These are phyloP conservation scores for Metschnikowia vanudenii DNA, from an alignment of 805 yeast genomes.

Conservation along the genomic window DNA sequence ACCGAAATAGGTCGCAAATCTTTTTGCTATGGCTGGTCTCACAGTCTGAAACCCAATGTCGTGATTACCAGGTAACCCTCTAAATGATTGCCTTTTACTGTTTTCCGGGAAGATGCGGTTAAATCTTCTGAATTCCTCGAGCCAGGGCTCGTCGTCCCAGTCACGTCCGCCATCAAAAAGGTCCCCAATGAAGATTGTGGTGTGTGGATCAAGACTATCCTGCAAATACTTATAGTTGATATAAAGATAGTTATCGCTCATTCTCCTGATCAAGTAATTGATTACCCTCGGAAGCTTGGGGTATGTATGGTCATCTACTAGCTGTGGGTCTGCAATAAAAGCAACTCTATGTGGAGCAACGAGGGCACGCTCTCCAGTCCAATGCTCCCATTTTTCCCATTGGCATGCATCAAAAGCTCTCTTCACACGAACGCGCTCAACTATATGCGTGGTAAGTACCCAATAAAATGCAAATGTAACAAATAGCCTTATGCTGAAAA, in stretches of 20 bases:
- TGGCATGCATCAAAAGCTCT: conserved; percentile 28
- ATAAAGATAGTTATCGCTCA: conserved; percentile 77
- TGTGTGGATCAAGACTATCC: conserved; percentile 63
- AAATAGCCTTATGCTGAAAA: background rate
- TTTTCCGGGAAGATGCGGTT: conserved; percentile 60
- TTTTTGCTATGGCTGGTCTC: conserved; percentile 48
- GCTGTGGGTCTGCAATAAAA: conserved; percentile 89
- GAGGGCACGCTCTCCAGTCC: conserved; percentile 34
- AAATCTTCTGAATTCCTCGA: conserved; percentile 68
- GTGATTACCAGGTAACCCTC: conserved; percentile 82
- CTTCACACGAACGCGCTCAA: conserved; percentile 32
- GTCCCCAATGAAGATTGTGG: conserved; percentile 83
- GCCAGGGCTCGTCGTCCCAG: conserved; percentile 72
- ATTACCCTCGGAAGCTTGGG: conserved; percentile 59
- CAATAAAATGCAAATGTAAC: conserved; percentile 20
- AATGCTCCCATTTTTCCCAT: conserved; percentile 70
- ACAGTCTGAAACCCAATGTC: conserved; percentile 93
- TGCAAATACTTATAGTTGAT: conserved; percentile 69
- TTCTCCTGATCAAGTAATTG: conserved; percentile 53
- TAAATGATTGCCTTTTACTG: conserved; percentile 38
- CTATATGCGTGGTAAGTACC: conserved; percentile 29
- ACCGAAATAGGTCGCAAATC: conserved; percentile 78
- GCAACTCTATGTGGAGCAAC: conserved; percentile 47
- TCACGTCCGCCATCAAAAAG: conserved; percentile 92
- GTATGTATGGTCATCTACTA: conserved; percentile 85